phyloP scores from a whole-genome alignment of 441 rosid genomes.

The Arabidopsis lyrata region DNA sequence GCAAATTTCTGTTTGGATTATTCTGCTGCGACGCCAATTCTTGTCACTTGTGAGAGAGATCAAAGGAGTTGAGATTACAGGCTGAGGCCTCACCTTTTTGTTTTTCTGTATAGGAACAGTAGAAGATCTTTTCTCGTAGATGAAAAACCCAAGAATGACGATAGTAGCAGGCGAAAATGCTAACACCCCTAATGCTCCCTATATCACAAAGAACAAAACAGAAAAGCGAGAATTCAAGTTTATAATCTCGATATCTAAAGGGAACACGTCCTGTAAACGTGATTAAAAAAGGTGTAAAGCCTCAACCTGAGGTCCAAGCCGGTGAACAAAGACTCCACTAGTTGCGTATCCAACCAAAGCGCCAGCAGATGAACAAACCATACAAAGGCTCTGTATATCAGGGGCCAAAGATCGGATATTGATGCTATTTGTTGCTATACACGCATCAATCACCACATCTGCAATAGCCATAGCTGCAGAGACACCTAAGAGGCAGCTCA shows the following conservation, averaged over 20 bases:
- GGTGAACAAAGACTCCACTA: conserved; percentile 66
- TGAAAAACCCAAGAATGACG: conserved; percentile 66
- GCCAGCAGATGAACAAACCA: conserved; percentile 78
- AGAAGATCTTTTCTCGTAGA: conserved; percentile 60
- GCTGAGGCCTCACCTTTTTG: conserved; percentile 55
- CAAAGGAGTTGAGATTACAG: not conserved
- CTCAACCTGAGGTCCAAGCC: conserved; percentile 76
- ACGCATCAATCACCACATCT: conserved; percentile 86
- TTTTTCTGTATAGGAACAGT: conserved; percentile 46
- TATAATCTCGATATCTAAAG: not conserved
- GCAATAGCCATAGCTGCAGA: conserved; percentile 79
- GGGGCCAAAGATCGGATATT: conserved; percentile 65
- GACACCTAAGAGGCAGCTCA: conserved; percentile 67
- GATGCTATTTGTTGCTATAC: conserved; percentile 78
- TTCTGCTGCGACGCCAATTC: conserved; percentile 1
- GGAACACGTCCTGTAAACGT: not conserved
- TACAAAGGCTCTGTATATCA: conserved; percentile 86
- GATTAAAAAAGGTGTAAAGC: not conserved
- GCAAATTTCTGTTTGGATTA: not conserved
- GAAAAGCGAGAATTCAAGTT: not conserved
- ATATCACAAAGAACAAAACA: conserved; percentile 19
- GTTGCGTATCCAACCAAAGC: conserved; percentile 65
- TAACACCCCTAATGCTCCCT: conserved; percentile 70
- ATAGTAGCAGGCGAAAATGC: conserved; percentile 65
- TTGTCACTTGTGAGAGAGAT: conserved; percentile 1